A percentile compares a stretch with the other conserved stretches of the same genome.
Conservation (phyloP, 768 basidiomycete species). For the Lactarius indigo region DNA sequence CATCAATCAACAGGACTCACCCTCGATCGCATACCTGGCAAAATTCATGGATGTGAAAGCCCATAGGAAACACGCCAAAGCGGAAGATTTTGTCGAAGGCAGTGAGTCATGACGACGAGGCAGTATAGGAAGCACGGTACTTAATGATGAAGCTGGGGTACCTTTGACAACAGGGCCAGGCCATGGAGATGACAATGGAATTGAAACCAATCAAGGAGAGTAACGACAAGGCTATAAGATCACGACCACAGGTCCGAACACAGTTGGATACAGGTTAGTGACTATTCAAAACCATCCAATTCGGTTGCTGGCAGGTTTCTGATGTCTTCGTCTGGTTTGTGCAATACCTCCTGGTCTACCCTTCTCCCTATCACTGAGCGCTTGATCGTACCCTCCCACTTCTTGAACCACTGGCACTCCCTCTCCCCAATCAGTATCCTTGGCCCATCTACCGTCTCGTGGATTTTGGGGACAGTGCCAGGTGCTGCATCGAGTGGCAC, state of each 20-base stretch:
- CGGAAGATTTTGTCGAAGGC: conserved; percentile 55
- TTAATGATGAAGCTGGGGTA: no score
- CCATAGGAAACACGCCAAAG: conserved; percentile 42
- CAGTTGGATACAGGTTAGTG: no score
- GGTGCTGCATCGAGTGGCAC: neutral
- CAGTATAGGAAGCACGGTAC: conserved; percentile 54
- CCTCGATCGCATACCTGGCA: conserved; percentile 55
- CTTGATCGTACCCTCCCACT: conserved; percentile 68
- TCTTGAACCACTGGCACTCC: conserved; percentile 77
- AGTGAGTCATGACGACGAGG: conserved; percentile 46
- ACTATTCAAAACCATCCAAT: conserved; percentile 6
- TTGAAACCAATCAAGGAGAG: conserved; percentile 8
- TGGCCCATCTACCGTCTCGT: conserved; percentile 33
- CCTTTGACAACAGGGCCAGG: neutral
- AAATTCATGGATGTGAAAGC: conserved; percentile 1
- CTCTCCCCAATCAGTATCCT: conserved; percentile 51
- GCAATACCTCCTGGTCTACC: conserved; percentile 22
- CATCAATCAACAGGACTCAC: no score
- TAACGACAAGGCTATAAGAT: neutral
- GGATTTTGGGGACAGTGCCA: neutral
- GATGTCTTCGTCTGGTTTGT: conserved; percentile 20
- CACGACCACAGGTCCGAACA: no score
- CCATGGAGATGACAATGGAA: neutral
- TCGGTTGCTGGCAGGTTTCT: neutral
- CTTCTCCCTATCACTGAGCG: conserved; percentile 44